Percentiles rank a stretch among this genome's conserved stretches.
phyloP scores from a whole-genome alignment of 2,329 filamentous ascomycete species.

The Penicillium psychrosexuale region DNA sequence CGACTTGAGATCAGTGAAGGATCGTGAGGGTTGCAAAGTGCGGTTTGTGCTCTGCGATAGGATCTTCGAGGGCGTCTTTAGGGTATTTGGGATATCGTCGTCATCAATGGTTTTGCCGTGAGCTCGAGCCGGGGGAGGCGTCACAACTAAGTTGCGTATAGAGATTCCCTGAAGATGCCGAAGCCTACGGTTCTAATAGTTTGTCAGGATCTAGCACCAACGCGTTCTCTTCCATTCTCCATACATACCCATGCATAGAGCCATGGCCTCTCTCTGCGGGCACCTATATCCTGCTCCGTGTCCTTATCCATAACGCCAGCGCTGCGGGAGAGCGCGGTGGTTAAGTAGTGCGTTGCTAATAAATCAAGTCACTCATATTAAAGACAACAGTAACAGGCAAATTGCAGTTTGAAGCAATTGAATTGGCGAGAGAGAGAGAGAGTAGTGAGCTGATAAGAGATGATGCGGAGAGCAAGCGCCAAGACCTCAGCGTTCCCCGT shows the following conservation, averaged over 20 bases:
- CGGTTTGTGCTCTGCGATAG: constrained; percentile 51
- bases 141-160: constrained; percentile 77
- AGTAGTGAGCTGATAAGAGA: constrained; percentile 19
- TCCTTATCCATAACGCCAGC: constrained; percentile 12
- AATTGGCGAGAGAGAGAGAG: constrained; percentile 4
- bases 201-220: constrained; percentile 13
- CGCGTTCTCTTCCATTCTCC: neutral
- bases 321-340: neutral
- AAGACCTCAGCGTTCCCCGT: constrained; percentile 27
- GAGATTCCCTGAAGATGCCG: constrained; percentile 85
- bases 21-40: constrained; percentile 56
- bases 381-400: neutral
- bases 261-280: constrained; percentile 49
- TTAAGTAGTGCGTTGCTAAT: neutral
- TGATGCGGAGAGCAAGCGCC: constrained; percentile 28
- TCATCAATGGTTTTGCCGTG: constrained; percentile 69
- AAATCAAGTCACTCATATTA: constrained; percentile 17
- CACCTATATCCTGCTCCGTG: constrained; percentile 27
- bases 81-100: constrained; percentile 65
- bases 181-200: constrained; percentile 72
- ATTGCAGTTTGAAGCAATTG: constrained; percentile 9
- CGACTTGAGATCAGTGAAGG: constrained; percentile 53
- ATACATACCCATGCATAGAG: constrained; percentile 53
- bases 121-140: constrained; percentile 49
- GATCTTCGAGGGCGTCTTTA: constrained; percentile 66